Base-by-base conservation (phyloP, 768 basidiomycete genomes). In the Strobilomyces confusus region DNA sequence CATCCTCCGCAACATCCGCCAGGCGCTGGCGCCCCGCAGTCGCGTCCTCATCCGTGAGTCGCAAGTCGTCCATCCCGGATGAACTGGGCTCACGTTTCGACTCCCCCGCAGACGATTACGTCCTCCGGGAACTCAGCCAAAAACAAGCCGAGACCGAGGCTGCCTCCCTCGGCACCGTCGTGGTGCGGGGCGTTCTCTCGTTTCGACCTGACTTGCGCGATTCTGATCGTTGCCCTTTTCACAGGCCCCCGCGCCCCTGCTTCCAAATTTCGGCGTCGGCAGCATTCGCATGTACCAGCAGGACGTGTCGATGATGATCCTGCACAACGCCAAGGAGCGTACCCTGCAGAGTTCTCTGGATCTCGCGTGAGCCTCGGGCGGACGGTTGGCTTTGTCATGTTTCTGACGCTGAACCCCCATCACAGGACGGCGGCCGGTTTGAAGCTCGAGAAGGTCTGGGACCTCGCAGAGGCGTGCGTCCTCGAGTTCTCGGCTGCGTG, bases 211-310 rank as follows among this genome's bases (percentile, higher is more conserved):
- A 36, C 4, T 2, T 20, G 13, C 20, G 11, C n/a, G n/a, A n/a
- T 19, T 1, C 29, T 50, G 49, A 54, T 3, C 4, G 12, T 48
- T 38, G 5, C 29, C 8, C 23, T 15, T 5, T 46, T 34, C 19
- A 29, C 59, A 72, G 69, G 72, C 72, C 3, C 73, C 72, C 26
- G 60, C 65, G 38, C 71, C 71, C 9, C 38, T 73, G 30, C 58
- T 71, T 23, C 36, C 36, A 12, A 37, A 37, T 7, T 15, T 37
- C 8, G 36, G 72, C 15, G 62, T 59, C 9, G 70, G 70, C 3
- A 62, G 58, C 33, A 57, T 64, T 19, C 63, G 63, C 1, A 52
- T 64, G 52, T 67, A 73, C 52, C 51, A 68, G 29, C 58, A 59
- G 33, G 73, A 72, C 40, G 2, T 73, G 44, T 49, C 52, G 2